phyloP scores from a whole-genome alignment of 306 rosid species.

The Cajanus cajan region DNA sequence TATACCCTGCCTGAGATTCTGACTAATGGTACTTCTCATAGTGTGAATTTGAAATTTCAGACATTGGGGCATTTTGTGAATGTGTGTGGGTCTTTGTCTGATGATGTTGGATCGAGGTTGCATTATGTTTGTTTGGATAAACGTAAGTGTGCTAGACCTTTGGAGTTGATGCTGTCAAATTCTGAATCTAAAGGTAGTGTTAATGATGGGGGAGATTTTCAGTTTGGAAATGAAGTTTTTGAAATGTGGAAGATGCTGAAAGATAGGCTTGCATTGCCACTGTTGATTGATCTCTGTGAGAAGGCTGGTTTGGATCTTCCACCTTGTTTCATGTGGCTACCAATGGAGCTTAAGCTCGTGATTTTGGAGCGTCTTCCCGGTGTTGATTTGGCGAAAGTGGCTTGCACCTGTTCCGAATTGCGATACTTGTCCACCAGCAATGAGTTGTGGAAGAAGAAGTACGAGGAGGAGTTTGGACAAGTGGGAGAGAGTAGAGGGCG shows the following conservation, averaged over 20 bases:
- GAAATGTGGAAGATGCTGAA: constrained; percentile 78
- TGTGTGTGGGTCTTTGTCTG: constrained; percentile 59
- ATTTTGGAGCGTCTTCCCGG: constrained; percentile 64
- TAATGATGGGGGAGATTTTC: not conserved
- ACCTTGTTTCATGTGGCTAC: constrained; percentile 67
- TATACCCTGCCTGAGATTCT: constrained; percentile 67
- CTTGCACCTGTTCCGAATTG: constrained; percentile 56
- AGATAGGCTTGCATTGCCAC: constrained; percentile 73
- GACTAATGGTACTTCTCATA: constrained; percentile 21
- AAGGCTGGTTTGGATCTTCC: constrained; percentile 62
- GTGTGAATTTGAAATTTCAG: constrained; percentile 61
- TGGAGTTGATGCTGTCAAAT: constrained; percentile 41
- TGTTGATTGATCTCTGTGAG: constrained; percentile 72
- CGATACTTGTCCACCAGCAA: constrained; percentile 39
- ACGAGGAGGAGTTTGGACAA: constrained; percentile 45
- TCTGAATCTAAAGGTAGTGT: constrained; percentile 30
- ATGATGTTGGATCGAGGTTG: constrained; percentile 37
- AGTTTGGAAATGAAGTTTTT: constrained; percentile 38
- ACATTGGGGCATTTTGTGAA: constrained; percentile 52
- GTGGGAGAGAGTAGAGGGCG: not conserved
- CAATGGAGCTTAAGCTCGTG: constrained; percentile 60
- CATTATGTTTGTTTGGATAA: constrained; percentile 50
- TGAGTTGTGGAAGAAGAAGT: constrained; percentile 72
- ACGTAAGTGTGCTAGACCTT: constrained; percentile 35
- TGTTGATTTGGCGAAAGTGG: constrained; percentile 55